phyloP scores from a whole-genome alignment of 208 protist genomes.

The Trichomonas vaginalis region DNA sequence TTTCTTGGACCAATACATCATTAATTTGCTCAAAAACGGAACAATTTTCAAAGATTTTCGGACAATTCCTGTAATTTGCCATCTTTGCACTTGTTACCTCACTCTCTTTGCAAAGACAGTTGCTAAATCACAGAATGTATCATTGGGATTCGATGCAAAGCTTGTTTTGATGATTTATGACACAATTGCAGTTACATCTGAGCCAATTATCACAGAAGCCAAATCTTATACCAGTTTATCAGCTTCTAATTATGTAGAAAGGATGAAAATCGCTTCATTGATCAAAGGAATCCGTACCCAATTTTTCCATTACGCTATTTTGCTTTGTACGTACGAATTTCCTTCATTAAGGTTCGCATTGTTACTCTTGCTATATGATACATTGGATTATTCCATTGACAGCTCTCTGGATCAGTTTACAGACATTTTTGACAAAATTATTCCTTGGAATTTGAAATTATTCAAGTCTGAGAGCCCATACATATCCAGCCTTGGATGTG shows the following conservation, averaged over 20 bases:
- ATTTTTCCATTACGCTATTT: neutral
- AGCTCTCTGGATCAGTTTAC: neutral
- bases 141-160: neutral
- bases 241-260: neutral
- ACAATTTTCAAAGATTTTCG: neutral
- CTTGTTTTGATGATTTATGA: neutral
- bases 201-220: neutral
- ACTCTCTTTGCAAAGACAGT: neutral
- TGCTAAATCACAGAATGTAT: neutral
- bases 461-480: neutral
- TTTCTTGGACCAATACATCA: neutral
- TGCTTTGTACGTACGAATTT: neutral
- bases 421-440: neutral
- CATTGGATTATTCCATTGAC: neutral
- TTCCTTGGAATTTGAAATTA: neutral
- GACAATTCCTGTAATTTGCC: neutral
- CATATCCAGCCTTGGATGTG: neutral
- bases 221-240: neutral
- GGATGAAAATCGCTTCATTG: neutral
- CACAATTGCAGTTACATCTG: neutral
- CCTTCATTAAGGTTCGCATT: neutral
- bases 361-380: neutral
- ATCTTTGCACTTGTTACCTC: neutral
- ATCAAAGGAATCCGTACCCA: neutral
- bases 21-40: neutral